These are phyloP conservation scores for Xylaria sp. DNA, from an alignment of 2,329 filamentous ascomycete genomes.

Conservation along the genomic window DNA sequence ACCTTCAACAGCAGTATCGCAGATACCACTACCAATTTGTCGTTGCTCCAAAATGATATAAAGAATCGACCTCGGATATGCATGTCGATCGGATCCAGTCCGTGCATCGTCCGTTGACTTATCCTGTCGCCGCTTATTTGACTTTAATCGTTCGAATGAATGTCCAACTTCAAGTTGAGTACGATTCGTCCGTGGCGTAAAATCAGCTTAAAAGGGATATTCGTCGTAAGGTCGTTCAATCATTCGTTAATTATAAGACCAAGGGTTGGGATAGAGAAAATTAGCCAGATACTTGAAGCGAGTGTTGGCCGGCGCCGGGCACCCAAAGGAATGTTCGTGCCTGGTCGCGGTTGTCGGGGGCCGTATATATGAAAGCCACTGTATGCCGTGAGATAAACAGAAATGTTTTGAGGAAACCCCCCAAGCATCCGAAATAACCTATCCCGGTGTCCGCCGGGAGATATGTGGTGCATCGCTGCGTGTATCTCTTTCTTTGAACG, in stretches of 20 bases:
- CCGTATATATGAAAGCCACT: constrained; percentile 50
- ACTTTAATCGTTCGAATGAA: constrained; percentile 37
- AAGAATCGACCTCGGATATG: constrained; percentile 38
- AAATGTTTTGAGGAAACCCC: constrained; percentile 43
- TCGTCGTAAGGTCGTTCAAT: constrained; percentile 44
- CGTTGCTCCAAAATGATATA: constrained; percentile 34
- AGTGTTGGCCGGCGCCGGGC: constrained; percentile 37
- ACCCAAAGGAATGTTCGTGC: constrained; percentile 14
- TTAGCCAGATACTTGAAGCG: constrained; percentile 44
- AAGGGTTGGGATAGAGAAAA: constrained; percentile 44
- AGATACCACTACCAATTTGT: constrained; percentile 31
- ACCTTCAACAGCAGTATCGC: constrained; percentile 37
- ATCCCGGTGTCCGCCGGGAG: constrained; percentile 55
- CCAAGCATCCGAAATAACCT: constrained; percentile 50
- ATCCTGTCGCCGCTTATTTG: constrained; percentile 36
- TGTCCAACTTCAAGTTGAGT: constrained; percentile 42
- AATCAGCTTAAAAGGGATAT: constrained; percentile 45
- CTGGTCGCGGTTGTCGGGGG: constrained; percentile 43
- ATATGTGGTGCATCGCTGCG: constrained; percentile 66
- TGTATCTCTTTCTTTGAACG: constrained; percentile 60
- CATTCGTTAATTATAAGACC: constrained; percentile 53
- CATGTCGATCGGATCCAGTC: constrained; percentile 35
- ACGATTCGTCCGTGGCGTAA: constrained; percentile 46
- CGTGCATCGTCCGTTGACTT: constrained; percentile 36
- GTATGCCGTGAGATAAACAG: constrained; percentile 46